phyloP scores from a whole-genome alignment of 768 basidiomycete species.

The Lentinula edodes region DNA sequence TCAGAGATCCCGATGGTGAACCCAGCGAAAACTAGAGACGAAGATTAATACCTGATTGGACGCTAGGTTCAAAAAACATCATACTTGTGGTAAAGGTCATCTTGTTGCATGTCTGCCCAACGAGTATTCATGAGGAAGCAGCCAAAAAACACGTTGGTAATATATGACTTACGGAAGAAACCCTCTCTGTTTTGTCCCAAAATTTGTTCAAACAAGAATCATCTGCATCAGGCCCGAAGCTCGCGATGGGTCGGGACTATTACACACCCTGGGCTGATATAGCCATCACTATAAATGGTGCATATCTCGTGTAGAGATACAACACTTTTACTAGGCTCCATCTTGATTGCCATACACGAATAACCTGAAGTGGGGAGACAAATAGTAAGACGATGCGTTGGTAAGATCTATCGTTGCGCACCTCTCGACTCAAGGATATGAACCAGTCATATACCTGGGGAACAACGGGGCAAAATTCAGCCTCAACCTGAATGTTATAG shows the following conservation, averaged over 20 bases:
- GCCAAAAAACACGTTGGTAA: not conserved
- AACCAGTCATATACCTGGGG: not conserved
- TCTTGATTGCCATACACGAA: not conserved
- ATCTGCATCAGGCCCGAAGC: too few species aligned
- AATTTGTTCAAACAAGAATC: too few species aligned
- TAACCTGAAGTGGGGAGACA: not conserved
- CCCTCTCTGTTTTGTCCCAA: not conserved
- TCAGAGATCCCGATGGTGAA: not conserved
- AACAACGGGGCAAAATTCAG: not conserved
- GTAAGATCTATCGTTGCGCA: not conserved
- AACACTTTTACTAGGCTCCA: not conserved
- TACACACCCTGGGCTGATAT: not conserved
- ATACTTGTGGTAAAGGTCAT: not conserved
- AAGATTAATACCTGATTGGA: not conserved
- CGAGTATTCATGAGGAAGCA: too few species aligned
- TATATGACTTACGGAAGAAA: not conserved
- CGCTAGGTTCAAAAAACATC: not conserved
- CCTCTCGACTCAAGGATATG: not conserved
- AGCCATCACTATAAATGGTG: not conserved
- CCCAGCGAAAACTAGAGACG: not conserved
- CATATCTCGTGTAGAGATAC: not conserved
- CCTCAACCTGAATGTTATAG: too few species aligned
- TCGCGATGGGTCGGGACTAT: too few species aligned
- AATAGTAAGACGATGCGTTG: not conserved
- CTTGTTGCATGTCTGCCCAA: not conserved